Evolutionary conservation across 176 grass and related monocot species (phyloP).

Genomic region (Dendrocalamus sinicus): DNA sequence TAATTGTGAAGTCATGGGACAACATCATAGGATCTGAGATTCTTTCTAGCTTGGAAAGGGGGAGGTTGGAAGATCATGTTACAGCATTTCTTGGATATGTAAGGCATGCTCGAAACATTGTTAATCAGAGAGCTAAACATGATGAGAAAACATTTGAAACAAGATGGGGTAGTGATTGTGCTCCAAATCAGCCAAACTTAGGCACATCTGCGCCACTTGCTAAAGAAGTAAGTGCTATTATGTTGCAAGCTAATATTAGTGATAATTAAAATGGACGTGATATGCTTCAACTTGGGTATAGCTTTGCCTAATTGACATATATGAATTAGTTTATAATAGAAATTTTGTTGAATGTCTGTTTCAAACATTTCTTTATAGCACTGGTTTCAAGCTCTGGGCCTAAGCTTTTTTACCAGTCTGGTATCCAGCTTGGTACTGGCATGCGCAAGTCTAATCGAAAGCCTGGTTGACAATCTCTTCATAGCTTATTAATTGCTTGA

Average conservation of each 20-base stretch:
- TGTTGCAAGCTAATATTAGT: constrained; percentile 25
- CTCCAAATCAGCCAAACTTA: constrained; percentile 30
- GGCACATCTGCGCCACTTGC: constrained; percentile 30
- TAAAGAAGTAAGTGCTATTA: constrained; percentile 69
- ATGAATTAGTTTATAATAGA: constrained; percentile 16
- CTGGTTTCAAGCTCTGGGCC: not conserved
- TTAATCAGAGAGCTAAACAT: constrained; percentile 50
- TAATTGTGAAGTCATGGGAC: constrained; percentile 66
- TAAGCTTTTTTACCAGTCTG: not conserved
- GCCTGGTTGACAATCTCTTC: not conserved
- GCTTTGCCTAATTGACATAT: not conserved
- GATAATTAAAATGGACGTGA: not conserved
- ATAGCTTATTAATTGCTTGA: not conserved
- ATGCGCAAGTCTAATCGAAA: not conserved
- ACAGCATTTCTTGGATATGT: constrained; percentile 62
- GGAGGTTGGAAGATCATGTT: constrained; percentile 62
- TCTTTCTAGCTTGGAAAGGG: constrained; percentile 63
- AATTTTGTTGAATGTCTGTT: not conserved
- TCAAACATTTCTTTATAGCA: constrained; percentile 22
- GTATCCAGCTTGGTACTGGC: not conserved
- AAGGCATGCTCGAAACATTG: constrained; percentile 55
- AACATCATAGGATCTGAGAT: constrained; percentile 56
- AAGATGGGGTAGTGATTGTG: constrained; percentile 31
- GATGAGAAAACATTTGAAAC: constrained; percentile 28
- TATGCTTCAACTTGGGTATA: not conserved